phyloP scores from a whole-genome alignment of 2,329 filamentous ascomycete genomes.

The Hypoxylon sp. region DNA sequence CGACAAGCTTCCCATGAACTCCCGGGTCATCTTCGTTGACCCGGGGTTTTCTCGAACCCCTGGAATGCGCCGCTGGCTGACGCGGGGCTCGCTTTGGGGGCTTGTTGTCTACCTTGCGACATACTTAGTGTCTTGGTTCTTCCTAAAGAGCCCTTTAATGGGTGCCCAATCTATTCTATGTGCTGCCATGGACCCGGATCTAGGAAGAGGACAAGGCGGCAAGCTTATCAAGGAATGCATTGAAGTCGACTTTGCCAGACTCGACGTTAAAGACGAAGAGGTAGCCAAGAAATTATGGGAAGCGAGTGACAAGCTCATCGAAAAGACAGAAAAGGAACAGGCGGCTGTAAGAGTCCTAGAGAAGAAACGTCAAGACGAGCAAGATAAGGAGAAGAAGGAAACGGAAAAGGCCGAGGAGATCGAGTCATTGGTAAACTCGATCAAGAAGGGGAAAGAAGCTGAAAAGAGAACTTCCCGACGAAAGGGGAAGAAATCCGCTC shows the following conservation, averaged over 20 bases:
- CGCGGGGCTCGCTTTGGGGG: constrained; percentile 84
- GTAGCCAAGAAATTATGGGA: constrained; percentile 90
- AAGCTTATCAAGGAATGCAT: constrained; percentile 90
- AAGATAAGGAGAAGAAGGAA: constrained; percentile 48
- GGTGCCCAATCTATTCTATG: constrained; percentile 89
- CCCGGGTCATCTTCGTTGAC: constrained; percentile 87
- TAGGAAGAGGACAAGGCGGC: constrained; percentile 73
- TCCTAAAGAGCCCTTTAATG: constrained; percentile 85
- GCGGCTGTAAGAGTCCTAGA: constrained; percentile 60
- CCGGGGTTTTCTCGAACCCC: constrained; percentile 88
- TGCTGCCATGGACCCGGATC: constrained; percentile 83
- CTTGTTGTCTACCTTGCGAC: constrained; percentile 79
- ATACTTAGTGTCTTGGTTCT: constrained; percentile 86
- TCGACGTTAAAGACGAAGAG: constrained; percentile 81
- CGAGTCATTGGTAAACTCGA: constrained; percentile 46
- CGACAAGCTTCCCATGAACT: constrained; percentile 83
- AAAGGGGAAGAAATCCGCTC: constrained; percentile 48
- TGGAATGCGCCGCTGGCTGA: constrained; percentile 88
- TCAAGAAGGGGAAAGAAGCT: constrained; percentile 52
- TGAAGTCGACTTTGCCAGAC: constrained; percentile 76
- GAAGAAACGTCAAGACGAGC: constrained; percentile 56
- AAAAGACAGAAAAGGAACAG: constrained; percentile 82
- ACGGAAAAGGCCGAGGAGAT: constrained; percentile 49
- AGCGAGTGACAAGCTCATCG: constrained; percentile 85
- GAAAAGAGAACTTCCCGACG: constrained; percentile 50